Evolutionary conservation across 2,329 filamentous ascomycete genomes (phyloP), one percentile per base, ranked within the genome.

Genomic region (Huntiella bhutanensis): DNA sequence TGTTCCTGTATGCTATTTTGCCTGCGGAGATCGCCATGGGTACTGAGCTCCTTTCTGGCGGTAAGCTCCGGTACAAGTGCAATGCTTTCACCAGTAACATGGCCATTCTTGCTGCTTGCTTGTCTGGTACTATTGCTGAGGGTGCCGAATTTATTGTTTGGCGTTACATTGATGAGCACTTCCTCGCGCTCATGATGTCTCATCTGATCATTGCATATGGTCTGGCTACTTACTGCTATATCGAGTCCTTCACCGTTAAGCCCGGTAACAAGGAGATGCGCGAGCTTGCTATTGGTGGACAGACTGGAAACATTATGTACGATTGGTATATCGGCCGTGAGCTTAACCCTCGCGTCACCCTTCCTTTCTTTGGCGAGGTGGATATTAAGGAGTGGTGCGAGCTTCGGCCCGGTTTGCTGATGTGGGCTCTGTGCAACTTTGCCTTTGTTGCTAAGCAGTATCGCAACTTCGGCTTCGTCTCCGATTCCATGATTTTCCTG

Each of bases 311-410:
- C 61, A 65, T 85, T 52, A 63, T 95, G 34, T 95, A 96, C 60
- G 88, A 96, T 62, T 96, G 85, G 77, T 96, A 86, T 64, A 95
- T 96, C 53, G 88, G 88, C 15, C 82, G 88, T 22, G 88, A 96
- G 62, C 76, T 96, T 51, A 96, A 96, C 63, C 88, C 88, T 3
- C 83, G 87, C 42, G 62, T 92, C 50, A 75, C 70, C 0, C 64
- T 94, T 17, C 86, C 86, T 2, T 60, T 92, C 42, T 70, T 94
- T 52, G 84, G 85, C 49, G 81, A 85, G 54, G 70, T 95, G 43
- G 88, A 96, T 57, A 80, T 96, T 62, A 95, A 95, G 64, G 70
- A 79, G 50, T 95, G 80, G 61, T 82, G 82, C 61, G 88, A 96
- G 63, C 70, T 95, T 56, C 78, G 88, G n/a, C 88, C 88, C 0